A percentile compares a stretch with the other conserved stretches of the same genome.
Conservation (phyloP, 1,284 basidiomycete species). For the Tilletia indica region DNA sequence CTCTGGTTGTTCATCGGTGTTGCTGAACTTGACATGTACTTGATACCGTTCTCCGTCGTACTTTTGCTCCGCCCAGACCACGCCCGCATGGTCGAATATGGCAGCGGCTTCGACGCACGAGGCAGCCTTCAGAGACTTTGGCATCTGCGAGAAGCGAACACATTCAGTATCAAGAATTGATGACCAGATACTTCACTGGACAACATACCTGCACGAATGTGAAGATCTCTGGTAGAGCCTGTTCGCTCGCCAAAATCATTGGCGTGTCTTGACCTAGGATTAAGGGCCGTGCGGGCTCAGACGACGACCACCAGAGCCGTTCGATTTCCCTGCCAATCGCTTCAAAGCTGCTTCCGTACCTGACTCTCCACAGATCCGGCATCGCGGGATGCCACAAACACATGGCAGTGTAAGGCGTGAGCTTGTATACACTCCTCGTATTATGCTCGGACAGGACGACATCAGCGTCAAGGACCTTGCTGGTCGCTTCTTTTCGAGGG, state of each 20-base stretch:
- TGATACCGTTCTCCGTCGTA: slow-evolving; percentile 12
- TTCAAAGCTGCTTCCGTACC: slow-evolving; percentile 5
- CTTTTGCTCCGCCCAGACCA: slow-evolving; percentile 7
- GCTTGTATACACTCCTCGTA: background rate
- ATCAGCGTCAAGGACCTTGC: background rate
- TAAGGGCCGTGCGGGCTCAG: background rate
- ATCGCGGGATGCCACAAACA: slow-evolving; percentile 8
- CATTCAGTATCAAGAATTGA: background rate
- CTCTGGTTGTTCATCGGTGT: background rate
- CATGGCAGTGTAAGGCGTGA: background rate
- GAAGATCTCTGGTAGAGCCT: background rate
- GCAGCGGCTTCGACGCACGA: background rate
- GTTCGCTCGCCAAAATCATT: too few species aligned
- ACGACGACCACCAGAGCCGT: background rate
- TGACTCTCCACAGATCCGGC: slow-evolving; percentile 4
- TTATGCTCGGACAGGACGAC: background rate
- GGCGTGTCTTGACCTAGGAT: too few species aligned
- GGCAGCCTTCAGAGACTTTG: background rate
- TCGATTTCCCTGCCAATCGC: background rate
- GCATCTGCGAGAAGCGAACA: background rate
- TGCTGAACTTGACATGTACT: slow-evolving; percentile 4
- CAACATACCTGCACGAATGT: slow-evolving; percentile 1
- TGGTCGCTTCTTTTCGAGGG: background rate
- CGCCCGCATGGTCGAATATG: background rate
- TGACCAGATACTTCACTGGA: background rate